These are phyloP conservation scores for Tetrahymena elliotti DNA, from an alignment of 73 alveolate species.

Conservation along the genomic window DNA sequence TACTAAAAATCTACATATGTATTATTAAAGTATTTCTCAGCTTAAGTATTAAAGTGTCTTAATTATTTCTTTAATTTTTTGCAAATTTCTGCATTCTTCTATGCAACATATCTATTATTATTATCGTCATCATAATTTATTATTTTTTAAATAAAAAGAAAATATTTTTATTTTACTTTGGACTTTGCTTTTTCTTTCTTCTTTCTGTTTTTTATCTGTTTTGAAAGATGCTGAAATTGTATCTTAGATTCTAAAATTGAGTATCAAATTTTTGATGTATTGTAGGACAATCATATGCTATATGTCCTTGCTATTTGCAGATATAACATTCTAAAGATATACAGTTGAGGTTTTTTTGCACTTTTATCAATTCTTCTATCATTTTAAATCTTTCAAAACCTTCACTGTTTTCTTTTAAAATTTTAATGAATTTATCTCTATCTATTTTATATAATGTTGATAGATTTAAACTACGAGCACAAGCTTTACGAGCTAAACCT, in stretches of 20 bases:
- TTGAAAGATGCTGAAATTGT: background rate
- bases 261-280: background rate
- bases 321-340: background rate
- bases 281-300: background rate
- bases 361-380: background rate
- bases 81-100: background rate
- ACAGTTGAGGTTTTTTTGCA: background rate
- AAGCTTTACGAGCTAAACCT: conserved; percentile 2
- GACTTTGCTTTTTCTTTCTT: background rate
- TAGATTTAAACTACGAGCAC: conserved; percentile 10
- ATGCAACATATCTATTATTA: background rate
- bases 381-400: conserved; percentile 17
- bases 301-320: background rate
- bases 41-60: background rate
- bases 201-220: background rate
- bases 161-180: background rate
- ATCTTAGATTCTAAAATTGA: background rate
- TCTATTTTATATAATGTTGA: conserved; percentile 7
- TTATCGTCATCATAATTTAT: no score
- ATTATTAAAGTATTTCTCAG: background rate
- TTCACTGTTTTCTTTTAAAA: background rate
- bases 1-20: background rate
- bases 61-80: no score
- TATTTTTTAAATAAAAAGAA: no score
- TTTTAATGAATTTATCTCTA: background rate